Evolutionary conservation across 129 eudicot genomes (phyloP).

Genomic region (Erigeron canadensis): DNA sequence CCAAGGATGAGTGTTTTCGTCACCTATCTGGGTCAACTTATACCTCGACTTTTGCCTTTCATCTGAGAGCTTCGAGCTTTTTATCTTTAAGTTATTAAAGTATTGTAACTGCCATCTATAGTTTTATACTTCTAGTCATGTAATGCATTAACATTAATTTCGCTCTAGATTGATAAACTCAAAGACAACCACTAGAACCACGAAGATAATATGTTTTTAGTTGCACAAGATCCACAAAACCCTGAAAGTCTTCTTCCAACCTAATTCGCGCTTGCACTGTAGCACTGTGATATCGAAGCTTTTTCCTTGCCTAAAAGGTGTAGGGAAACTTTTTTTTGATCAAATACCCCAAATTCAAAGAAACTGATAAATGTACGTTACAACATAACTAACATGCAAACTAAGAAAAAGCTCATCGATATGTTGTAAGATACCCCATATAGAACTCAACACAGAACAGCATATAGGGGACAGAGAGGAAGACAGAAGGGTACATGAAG

Average conservation of each 20-base stretch:
- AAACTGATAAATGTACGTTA: neutral
- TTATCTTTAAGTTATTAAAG: too few relatives aligned
- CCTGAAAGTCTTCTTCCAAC: slow-evolving; percentile 88
- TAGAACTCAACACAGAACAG: too few relatives aligned
- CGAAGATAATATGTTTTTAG: slow-evolving; percentile 76
- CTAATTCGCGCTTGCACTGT: slow-evolving; percentile 98
- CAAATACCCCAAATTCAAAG: neutral
- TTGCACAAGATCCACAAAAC: slow-evolving; percentile 90
- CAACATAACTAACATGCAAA: slow-evolving; percentile 10
- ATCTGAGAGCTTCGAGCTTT: too few relatives aligned
- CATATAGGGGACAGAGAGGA: too few relatives aligned
- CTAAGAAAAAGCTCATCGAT: too few relatives aligned
- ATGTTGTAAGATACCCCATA: too few relatives aligned
- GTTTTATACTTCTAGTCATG: neutral
- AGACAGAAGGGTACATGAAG: too few relatives aligned
- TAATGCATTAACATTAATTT: neutral
- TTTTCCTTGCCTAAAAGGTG: slow-evolving; percentile 62
- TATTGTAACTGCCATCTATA: neutral
- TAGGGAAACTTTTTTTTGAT: too few relatives aligned
- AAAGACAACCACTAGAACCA: slow-evolving; percentile 81
- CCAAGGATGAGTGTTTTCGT: too few relatives aligned
- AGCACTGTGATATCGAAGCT: slow-evolving; percentile 97
- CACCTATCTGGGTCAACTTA: too few relatives aligned
- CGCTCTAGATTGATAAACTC: slow-evolving; percentile 3
- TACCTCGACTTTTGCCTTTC: too few relatives aligned